A percentile compares a stretch with the other conserved stretches of the same genome.
Evolutionary conservation across 1,139 yeast species (phyloP).

Genomic region (Yamadazyma songkhlaensis): DNA sequence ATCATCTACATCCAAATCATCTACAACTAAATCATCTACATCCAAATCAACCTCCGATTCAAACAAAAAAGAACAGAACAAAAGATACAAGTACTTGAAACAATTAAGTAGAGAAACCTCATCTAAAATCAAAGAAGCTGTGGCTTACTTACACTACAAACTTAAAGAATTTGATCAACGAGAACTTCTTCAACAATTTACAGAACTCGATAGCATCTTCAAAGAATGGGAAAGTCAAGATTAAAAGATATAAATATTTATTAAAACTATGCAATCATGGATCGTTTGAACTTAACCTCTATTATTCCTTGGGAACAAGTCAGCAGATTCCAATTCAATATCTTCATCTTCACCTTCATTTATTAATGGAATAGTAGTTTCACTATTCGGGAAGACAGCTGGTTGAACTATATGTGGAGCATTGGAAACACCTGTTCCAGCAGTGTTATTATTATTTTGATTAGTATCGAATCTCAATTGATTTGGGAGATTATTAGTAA

Average conservation of each 20-base stretch:
- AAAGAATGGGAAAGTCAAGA: neutral
- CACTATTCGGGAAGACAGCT: conserved; percentile 38
- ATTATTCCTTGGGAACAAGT: conserved; percentile 29
- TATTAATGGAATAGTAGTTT: conserved; percentile 23
- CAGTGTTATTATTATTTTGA: conserved; percentile 1
- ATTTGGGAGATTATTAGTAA: neutral
- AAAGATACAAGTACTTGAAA: conserved; percentile 14
- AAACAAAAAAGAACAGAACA: neutral
- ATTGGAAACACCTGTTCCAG: conserved; percentile 16
- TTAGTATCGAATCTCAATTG: neutral
- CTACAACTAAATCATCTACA: neutral
- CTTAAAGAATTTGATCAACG: conserved; percentile 8
- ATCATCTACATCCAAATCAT: conserved; percentile 3
- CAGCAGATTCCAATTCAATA: conserved; percentile 34
- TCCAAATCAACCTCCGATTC: neutral
- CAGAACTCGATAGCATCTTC: neutral
- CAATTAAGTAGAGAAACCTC: conserved; percentile 17
- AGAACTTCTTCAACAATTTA: neutral
- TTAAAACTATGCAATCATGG: neutral
- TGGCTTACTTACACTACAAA: conserved; percentile 22
- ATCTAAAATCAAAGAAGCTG: conserved; percentile 16
- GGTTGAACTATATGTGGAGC: conserved; percentile 47
- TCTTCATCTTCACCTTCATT: conserved; percentile 34
- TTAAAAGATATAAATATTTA: neutral
- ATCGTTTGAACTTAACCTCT: neutral